Base-by-base conservation (phyloP, 2,329 filamentous ascomycete genomes). In the Fusarium secorum region DNA sequence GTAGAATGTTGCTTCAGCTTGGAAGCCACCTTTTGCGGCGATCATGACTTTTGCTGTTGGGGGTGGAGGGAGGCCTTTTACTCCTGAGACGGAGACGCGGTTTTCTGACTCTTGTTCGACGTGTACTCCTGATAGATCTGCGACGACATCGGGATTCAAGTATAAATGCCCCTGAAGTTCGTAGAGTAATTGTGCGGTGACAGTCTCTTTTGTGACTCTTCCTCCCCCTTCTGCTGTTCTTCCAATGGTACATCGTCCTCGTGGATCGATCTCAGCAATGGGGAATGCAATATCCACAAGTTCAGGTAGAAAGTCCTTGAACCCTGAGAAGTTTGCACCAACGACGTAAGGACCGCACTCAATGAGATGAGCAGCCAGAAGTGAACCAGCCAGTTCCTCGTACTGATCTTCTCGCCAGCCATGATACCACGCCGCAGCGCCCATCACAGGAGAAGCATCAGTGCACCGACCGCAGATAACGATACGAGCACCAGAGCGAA, bases 371-470 rank as follows among this genome's bases (percentile, higher is more conserved):
- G 84, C 86, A 1, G 85, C 85, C 7, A 88, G 75, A 0, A 88
- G 74, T 0, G 85, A 79, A 0, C 84, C 84, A 0, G 87, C 87
- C 8, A 89, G 79, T 22, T 79, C 71, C 63, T 89, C 83, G 24
- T 83, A 86, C 28, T 84, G 80, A 0, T 78, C 81, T 20, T 84
- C 81, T 1, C 68, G 64, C 88, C 87, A 90, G 3, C 80, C 78
- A 57, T 89, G 82, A 83, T 86, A 89, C 79, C 82, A 89, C 72
- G 83, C 84, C 0, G 87, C 87, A 0, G 86, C 85, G 0, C 84
- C 87, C 62, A 89, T 87, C 0, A 88, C 85, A 0, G 85, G 86
- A 5, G 82, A 83, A 0, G 85, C 85, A 68, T 86, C 85, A 1
- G 83, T 81, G 3, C 83, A 83, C 7, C 85, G 80, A 0, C 85